Conservation (phyloP, 1,284 basidiomycete genomes). For the Tilletiaria anomala region DNA sequence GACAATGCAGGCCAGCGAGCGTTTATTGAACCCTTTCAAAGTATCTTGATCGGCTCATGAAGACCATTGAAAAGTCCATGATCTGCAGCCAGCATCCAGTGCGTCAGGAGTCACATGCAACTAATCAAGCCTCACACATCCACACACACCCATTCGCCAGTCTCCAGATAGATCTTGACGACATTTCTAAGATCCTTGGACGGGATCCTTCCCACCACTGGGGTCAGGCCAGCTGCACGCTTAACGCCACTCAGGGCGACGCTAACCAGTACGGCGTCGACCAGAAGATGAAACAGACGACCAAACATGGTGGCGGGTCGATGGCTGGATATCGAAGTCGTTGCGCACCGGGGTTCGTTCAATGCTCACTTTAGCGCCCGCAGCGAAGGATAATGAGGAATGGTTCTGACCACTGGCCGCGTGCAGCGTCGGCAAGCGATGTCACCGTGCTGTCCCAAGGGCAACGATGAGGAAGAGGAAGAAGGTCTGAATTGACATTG, state of each 20-base stretch:
- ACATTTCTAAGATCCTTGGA: slow-evolving; percentile 33
- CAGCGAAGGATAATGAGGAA: too few species aligned
- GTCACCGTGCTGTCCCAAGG: too few species aligned
- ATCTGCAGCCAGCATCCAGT: slow-evolving; percentile 6
- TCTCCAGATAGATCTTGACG: slow-evolving; percentile 30
- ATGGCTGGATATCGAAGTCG: too few species aligned
- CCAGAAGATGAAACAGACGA: slow-evolving; percentile 25
- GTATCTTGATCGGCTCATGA: slow-evolving; percentile 31
- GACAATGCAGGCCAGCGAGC: too few species aligned
- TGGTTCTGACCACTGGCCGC: too few species aligned
- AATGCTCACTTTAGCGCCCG: background rate
- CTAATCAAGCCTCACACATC: background rate
- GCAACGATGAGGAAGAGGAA: too few species aligned
- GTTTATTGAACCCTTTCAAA: slow-evolving; percentile 35
- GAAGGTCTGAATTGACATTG: too few species aligned
- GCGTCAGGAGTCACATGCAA: background rate
- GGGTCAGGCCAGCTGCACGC: slow-evolving; percentile 32
- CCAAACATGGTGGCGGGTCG: slow-evolving; percentile 35
- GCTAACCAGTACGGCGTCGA: slow-evolving; percentile 35
- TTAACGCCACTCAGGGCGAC: slow-evolving; percentile 32
- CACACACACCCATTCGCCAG: slow-evolving; percentile 35
- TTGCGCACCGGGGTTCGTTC: too few species aligned
- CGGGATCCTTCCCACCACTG: slow-evolving; percentile 20
- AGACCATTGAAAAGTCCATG: slow-evolving; percentile 30
- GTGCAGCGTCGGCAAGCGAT: too few species aligned